Conservation (phyloP, 441 rosid species). For the Gossypium laxum region DNA sequence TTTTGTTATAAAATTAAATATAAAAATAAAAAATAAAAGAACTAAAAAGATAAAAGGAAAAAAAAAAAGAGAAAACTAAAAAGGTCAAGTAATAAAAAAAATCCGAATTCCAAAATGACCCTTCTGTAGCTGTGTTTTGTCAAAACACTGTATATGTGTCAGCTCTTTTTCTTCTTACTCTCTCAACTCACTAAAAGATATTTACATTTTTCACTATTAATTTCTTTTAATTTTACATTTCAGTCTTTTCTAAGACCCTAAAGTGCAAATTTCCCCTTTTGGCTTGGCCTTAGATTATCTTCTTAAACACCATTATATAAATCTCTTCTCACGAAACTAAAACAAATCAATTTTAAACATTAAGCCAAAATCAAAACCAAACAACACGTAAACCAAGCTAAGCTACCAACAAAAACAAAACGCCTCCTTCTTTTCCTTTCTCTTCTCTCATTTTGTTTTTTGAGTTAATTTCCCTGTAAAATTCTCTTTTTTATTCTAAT, state of each 20-base stretch:
- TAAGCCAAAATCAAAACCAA: background rate
- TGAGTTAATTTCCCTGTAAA: background rate
- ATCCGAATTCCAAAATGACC: too few relatives aligned
- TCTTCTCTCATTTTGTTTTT: conserved; percentile 6
- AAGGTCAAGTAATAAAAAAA: too few relatives aligned
- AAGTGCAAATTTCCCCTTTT: background rate
- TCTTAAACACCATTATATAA: background rate
- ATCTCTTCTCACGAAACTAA: background rate
- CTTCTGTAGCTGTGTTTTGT: too few relatives aligned
- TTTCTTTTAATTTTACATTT: too few relatives aligned
- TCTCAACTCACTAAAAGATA: too few relatives aligned
- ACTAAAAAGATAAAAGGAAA: too few relatives aligned
- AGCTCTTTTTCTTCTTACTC: too few relatives aligned
- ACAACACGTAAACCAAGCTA: background rate
- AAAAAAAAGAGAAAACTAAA: too few relatives aligned
- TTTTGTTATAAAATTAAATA: too few relatives aligned
- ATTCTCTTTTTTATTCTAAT: background rate
- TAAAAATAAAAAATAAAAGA: too few relatives aligned
- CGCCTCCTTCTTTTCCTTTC: background rate
- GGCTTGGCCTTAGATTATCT: background rate
- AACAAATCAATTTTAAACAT: background rate
- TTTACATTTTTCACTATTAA: background rate
- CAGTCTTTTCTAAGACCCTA: background rate
- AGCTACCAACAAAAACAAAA: background rate
- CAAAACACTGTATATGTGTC: too few relatives aligned